These are phyloP conservation scores for Fusarium chuoi DNA, from an alignment of 2,329 filamentous ascomycete species.

Conservation along the genomic window DNA sequence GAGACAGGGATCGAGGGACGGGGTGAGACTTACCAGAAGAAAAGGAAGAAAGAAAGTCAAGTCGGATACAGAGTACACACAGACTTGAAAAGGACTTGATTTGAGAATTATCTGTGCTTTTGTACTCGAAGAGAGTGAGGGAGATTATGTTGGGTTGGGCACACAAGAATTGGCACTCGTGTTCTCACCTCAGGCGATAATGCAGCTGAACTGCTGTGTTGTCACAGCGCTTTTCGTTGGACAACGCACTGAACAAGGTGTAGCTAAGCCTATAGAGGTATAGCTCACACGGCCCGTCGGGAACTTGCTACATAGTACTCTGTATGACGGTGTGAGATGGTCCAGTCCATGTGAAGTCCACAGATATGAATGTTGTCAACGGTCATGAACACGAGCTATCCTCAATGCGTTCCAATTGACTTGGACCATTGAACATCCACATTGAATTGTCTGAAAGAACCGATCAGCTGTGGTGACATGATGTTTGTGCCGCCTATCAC, in stretches of 20 bases:
- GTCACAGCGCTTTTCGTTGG: conserved; percentile 25
- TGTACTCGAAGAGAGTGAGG: background rate
- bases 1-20: conserved; percentile 10
- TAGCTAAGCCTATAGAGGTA: conserved; percentile 7
- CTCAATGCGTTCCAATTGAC: background rate
- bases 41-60: background rate
- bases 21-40: conserved; percentile 22
- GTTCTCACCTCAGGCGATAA: conserved; percentile 28
- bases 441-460: background rate
- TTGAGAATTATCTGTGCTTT: background rate
- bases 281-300: conserved; percentile 30
- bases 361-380: background rate
- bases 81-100: background rate
- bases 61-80: background rate
- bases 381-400: background rate
- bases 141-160: conserved; percentile 14
- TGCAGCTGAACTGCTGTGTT: conserved; percentile 28
- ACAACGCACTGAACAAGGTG: conserved; percentile 1
- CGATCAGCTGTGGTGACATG: background rate
- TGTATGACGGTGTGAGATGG: conserved; percentile 9
- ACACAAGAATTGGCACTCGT: conserved; percentile 14
- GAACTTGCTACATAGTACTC: conserved; percentile 8
- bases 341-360: background rate
- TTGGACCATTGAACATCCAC: background rate
- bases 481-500: background rate